Percentiles rank a stretch among this genome's conserved stretches.
phyloP scores from a whole-genome alignment of 371 early-diverging fungal species.

The Coemansia sp. region DNA sequence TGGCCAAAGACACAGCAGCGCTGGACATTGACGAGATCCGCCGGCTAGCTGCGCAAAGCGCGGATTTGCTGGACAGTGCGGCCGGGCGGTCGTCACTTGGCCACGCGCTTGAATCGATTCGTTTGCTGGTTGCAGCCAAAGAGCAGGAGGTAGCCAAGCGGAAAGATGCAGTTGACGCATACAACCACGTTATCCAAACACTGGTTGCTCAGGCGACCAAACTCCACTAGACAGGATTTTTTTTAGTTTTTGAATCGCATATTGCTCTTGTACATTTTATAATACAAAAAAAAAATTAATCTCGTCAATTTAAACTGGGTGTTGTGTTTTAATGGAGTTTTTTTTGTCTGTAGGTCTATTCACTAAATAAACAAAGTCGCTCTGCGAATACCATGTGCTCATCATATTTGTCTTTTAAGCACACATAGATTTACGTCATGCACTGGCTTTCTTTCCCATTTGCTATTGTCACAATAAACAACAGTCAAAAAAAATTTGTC shows the following conservation, averaged over 20 bases:
- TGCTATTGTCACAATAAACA: too few species aligned
- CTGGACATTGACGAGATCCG: conserved; percentile 15
- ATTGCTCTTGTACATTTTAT: background rate
- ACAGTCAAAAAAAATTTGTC: too few species aligned
- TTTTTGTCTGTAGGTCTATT: background rate
- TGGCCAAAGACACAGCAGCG: background rate
- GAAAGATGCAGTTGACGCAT: conserved; percentile 27
- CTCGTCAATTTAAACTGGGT: too few species aligned
- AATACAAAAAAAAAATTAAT: too few species aligned
- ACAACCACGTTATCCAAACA: conserved; percentile 46
- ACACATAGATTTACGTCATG: too few species aligned
- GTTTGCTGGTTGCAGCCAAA: conserved; percentile 9
- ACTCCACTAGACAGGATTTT: conserved; percentile 19
- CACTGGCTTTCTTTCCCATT: too few species aligned
- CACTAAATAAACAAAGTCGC: too few species aligned
- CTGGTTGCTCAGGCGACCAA: conserved; percentile 40
- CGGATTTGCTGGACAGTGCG: background rate
- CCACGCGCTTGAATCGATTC: conserved; percentile 22
- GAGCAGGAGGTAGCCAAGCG: conserved; percentile 24
- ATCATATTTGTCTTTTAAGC: too few species aligned
- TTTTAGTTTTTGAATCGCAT: too few species aligned
- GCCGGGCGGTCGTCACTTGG: background rate
- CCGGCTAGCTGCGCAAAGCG: background rate
- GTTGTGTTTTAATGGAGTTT: too few species aligned
- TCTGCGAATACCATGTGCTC: too few species aligned